Base-by-base conservation (phyloP, 495 filamentous ascomycete genomes). In the Filosporella fistucella region DNA sequence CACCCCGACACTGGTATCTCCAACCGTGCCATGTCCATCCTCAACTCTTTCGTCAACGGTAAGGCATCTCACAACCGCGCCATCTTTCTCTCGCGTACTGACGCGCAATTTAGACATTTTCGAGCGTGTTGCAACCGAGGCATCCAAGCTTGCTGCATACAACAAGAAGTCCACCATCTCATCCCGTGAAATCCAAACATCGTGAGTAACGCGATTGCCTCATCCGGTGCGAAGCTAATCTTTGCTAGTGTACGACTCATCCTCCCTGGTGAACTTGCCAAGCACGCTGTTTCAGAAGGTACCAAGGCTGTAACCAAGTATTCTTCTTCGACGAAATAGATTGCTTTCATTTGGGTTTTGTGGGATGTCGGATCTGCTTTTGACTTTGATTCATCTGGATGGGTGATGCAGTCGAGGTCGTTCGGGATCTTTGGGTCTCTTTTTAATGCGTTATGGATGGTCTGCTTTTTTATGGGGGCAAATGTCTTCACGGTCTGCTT, bases 81-180 rank as follows among this genome's bases (percentile, higher is more conserved):
- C 30, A 37, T 18, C 20, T 20, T 34, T 18, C 52, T 51, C 33
- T 20, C 35, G 26, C 36, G 44, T 51, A 35, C 65, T 67, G 63
- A 70, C 57, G 30, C 32, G 18, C 38, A 43, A 48, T 41, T n/a
- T 52, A 96, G 91, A 98, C 64, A 98, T 98, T 68, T 98, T 98
- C 71, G 93, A 98, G 84, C 94, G 93, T 59, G 93, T 98, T 59
- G 93, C 93, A 40, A 97, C 93, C 45, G 93, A 98, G 71, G 93
- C 93, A 34, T 96, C 89, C 66, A 98, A 98, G 84, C 82, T 98
- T 38, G 93, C 93, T 58, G 94, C 93, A 44, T 98, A 98, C 80
- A 98, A 98, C 85, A 98, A 98, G 87, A 98, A 98, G 80, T 96
- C 91, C 36, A 98, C 93, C 71, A 98, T 98, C 76, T 97, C 93